phyloP scores from a whole-genome alignment of 108 stramenopile species.

The Chaetoceros tenuissimus region DNA sequence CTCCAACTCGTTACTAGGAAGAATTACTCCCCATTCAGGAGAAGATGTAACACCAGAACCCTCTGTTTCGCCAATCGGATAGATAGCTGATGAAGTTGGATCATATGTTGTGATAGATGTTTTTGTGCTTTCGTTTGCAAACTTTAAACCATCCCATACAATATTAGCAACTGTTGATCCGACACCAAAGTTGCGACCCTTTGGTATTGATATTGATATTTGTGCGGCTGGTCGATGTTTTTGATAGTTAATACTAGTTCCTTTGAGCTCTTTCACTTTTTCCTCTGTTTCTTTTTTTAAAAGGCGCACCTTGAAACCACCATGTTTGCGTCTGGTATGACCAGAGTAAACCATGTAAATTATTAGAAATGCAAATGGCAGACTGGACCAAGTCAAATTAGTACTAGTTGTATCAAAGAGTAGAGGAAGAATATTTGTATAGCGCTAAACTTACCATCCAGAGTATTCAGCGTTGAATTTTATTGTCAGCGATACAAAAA shows the following conservation, averaged over 20 bases:
- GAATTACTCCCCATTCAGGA: constrained; percentile 49
- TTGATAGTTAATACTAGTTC: constrained; percentile 28
- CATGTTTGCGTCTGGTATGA: constrained; percentile 13
- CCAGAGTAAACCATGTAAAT: constrained; percentile 44
- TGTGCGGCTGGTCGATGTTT: constrained; percentile 56
- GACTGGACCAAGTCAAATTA: constrained; percentile 1
- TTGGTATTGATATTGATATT: constrained; percentile 32
- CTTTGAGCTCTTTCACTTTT: constrained; percentile 34
- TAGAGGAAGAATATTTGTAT: not conserved
- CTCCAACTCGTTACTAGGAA: constrained; percentile 39
- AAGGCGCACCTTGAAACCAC: constrained; percentile 37
- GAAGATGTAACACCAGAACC: constrained; percentile 41
- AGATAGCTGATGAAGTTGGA: constrained; percentile 30
- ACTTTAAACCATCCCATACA: constrained; percentile 46
- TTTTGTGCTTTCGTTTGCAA: constrained; percentile 26
- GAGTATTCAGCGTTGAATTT: constrained; percentile 33
- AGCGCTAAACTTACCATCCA: constrained; percentile 22
- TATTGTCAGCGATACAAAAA: constrained; percentile 23
- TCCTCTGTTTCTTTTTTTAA: constrained; percentile 49
- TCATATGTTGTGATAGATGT: constrained; percentile 27
- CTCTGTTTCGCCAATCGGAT: constrained; percentile 51
- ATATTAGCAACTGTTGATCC: constrained; percentile 58
- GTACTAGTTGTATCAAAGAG: not conserved
- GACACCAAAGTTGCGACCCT: constrained; percentile 54
- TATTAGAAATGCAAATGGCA: constrained; percentile 40